Evolutionary conservation across 495 filamentous ascomycete genomes (phyloP), one percentile per base, ranked within the genome.

Genomic region (Talaromyces nanjingensis): DNA sequence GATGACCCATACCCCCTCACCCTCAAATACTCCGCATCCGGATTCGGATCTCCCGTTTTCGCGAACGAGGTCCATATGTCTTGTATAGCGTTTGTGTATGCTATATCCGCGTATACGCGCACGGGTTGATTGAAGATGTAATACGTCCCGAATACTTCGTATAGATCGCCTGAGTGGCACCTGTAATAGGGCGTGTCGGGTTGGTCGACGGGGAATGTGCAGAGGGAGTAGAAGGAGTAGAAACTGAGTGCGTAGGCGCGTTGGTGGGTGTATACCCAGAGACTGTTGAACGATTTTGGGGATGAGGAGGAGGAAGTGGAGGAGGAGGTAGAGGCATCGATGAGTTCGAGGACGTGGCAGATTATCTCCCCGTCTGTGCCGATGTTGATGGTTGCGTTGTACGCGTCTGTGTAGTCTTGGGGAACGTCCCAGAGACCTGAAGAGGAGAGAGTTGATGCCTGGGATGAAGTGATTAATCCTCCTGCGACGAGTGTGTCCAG

Each of bases 41-140:
- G 60, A 24, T 62, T 62, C 45, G 60, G 60, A 42, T 62, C 54
- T 4, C 60, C 60, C 2, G 24, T 62, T 20, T 34, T 62, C 8
- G 60, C 60, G 52, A 62, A 62, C 8, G 60, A 39, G 22, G 60
- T 62, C 60, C 60, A 62, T 3, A 62, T 62, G 34, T 54, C 60
- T 7, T 62, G 60, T 16, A 62, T 27, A 0, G 47, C 60, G 18
- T 62, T 62, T 37, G 60, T 62, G 24, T 62, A 62, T 18, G 52
- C 29, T 29, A 62, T 62, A 37, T 62, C 60, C n/a, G 33, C 60
- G 22, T 52, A 45, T 12, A 62, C 60, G 1, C 60, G 9, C 25
- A 62, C 60, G 60, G 60, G 60, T 27, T 62, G 60, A 14, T 54
- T 24, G 60, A 62, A 62, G 11, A 62, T 16, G 45, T 62, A 52